These are phyloP conservation scores for Plantago coronopus DNA, from an alignment of 305 asterid species.

Conservation along the genomic window DNA sequence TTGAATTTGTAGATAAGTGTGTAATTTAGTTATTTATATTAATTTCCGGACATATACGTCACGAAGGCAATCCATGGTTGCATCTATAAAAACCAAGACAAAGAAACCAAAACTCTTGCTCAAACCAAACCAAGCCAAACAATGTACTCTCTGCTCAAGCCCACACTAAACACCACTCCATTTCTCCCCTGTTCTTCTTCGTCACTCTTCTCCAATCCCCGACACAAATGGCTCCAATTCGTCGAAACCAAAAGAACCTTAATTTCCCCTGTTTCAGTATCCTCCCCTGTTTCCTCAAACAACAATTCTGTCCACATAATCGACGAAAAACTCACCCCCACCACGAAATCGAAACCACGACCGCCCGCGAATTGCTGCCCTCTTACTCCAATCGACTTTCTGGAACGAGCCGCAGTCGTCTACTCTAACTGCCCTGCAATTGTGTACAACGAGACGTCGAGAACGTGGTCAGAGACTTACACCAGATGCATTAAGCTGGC, in stretches of 20 bases:
- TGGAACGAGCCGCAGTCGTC: conserved; percentile 50
- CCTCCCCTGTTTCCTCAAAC: conserved; percentile 12
- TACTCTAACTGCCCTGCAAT: conserved; percentile 53
- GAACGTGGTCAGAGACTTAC: conserved; percentile 52
- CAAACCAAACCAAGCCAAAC: too few species aligned
- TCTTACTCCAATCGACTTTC: conserved; percentile 45
- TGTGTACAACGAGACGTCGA: conserved; percentile 32
- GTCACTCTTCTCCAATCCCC: background rate
- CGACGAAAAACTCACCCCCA: background rate
- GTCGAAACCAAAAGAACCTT: too few species aligned
- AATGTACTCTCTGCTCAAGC: too few species aligned
- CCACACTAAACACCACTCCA: too few species aligned
- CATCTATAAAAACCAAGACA: too few species aligned
- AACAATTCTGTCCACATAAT: background rate
- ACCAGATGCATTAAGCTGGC: conserved; percentile 44
- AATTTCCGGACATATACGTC: too few species aligned
- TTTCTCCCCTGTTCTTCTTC: background rate
- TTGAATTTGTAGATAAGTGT: too few species aligned
- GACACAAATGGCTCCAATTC: too few species aligned
- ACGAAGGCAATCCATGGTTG: too few species aligned
- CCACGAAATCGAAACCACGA: conserved; percentile 9
- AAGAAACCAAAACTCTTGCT: too few species aligned
- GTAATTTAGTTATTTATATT: too few species aligned
- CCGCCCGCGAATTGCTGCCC: conserved; percentile 41
- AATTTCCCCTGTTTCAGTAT: background rate